Evolutionary conservation across 2,329 filamentous ascomycete genomes (phyloP).

Genomic region (Beauveria sp.): DNA sequence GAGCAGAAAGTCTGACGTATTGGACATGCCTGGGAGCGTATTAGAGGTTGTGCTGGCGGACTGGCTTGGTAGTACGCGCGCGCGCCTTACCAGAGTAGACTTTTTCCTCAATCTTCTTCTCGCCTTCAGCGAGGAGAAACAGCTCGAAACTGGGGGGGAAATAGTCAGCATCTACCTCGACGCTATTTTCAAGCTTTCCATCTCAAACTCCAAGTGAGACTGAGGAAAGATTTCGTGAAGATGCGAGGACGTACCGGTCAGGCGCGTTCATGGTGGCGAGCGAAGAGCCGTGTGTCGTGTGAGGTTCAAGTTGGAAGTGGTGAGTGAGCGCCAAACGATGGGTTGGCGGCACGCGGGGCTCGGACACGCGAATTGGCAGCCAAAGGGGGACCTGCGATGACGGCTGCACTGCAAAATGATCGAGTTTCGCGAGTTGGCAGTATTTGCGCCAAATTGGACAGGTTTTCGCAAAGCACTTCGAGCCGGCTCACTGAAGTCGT

Average conservation of each 20-base stretch:
- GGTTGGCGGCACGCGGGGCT: background rate
- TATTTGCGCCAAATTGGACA: background rate
- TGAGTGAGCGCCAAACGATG: background rate
- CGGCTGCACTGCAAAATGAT: background rate
- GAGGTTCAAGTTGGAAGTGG: background rate
- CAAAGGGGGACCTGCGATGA: rapidly evolving
- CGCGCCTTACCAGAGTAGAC: slow-evolving; percentile 71
- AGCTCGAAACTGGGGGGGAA: slow-evolving; percentile 68
- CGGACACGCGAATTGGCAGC: background rate
- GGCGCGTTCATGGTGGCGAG: slow-evolving; percentile 44
- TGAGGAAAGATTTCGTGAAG: background rate
- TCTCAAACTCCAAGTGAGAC: background rate
- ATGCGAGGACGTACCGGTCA: slow-evolving; percentile 38
- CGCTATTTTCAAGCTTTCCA: background rate
- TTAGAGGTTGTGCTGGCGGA: background rate
- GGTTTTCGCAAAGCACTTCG: background rate
- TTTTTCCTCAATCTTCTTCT: slow-evolving; percentile 89
- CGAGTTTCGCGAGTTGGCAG: background rate
- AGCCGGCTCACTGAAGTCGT: background rate
- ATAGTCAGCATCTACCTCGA: slow-evolving; percentile 14
- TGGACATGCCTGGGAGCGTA: slow-evolving; percentile 60
- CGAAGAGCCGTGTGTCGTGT: background rate
- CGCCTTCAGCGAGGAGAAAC: slow-evolving; percentile 76
- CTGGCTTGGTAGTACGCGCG: background rate
- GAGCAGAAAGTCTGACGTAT: slow-evolving; percentile 90